Conservation (phyloP, 2,329 filamentous ascomycete species). For the Daldinia eschscholtzii region DNA sequence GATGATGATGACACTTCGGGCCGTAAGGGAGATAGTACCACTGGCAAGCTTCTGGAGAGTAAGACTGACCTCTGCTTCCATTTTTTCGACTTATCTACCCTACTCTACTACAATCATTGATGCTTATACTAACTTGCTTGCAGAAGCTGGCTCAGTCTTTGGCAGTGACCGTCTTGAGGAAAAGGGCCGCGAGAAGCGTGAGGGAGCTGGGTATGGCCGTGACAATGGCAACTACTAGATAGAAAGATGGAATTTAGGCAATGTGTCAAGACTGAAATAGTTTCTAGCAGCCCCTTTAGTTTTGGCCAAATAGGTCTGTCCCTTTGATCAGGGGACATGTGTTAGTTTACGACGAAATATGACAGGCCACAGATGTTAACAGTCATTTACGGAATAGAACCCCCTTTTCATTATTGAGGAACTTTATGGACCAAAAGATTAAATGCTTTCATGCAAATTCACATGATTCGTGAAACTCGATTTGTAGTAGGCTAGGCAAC, state of each 20-base stretch:
- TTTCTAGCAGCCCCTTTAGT: not conserved
- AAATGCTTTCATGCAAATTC: not conserved
- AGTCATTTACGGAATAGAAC: not conserved
- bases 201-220: slow-evolving; percentile 51
- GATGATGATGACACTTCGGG: slow-evolving; percentile 29
- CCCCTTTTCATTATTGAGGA: too few relatives aligned
- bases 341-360: not conserved
- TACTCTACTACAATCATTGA: not conserved
- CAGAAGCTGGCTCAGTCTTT: slow-evolving; percentile 63
- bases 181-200: slow-evolving; percentile 65
- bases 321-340: not conserved
- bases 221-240: slow-evolving; percentile 45
- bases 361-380: not conserved
- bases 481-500: not conserved
- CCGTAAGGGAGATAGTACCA: slow-evolving; percentile 58
- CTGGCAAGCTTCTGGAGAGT: slow-evolving; percentile 70
- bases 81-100: not conserved
- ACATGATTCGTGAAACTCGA: not conserved
- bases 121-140: slow-evolving; percentile 19
- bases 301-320: too few relatives aligned
- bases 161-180: slow-evolving; percentile 61
- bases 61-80: slow-evolving; percentile 10
- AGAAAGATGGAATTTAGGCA: not conserved
- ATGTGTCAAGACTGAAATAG: not conserved
- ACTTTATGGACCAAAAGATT: not conserved